Percentiles rank a stretch among this genome's conserved stretches.
phyloP scores from a whole-genome alignment of 192 early-diverging fungal species.

The Entrophospora sp. region DNA sequence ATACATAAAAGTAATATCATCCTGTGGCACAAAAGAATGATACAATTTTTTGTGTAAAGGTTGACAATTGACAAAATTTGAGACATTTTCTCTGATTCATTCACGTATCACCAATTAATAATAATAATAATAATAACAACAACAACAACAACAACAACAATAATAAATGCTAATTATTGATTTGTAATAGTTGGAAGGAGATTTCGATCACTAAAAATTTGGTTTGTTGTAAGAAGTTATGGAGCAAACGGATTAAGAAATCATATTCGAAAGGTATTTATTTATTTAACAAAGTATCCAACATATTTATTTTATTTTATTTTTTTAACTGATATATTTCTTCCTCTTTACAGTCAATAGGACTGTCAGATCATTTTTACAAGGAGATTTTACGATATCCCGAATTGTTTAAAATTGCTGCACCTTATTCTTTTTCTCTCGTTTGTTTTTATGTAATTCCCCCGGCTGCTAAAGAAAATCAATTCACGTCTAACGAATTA shows the following conservation, averaged over 20 bases:
- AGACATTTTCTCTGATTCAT: too few species aligned
- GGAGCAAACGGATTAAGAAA: slow-evolving; percentile 3
- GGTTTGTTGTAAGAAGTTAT: slow-evolving; percentile 4
- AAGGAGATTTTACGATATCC: slow-evolving; percentile 26
- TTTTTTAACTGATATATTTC: not conserved
- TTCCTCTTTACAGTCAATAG: slow-evolving; percentile 5
- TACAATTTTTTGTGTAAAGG: too few species aligned
- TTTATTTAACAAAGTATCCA: not conserved
- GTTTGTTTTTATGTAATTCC: slow-evolving; percentile 39
- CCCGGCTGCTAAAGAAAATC: not conserved
- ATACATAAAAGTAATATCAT: too few species aligned
- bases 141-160: too few species aligned
- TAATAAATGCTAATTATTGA: too few species aligned
- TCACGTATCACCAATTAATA: too few species aligned
- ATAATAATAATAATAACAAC: too few species aligned
- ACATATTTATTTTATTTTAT: not conserved
- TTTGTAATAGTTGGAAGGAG: slow-evolving; percentile 2
- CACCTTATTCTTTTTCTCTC: slow-evolving; percentile 33
- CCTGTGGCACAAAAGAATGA: too few species aligned
- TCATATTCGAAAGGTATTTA: not conserved
- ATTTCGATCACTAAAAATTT: slow-evolving; percentile 1
- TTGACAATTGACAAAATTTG: too few species aligned
- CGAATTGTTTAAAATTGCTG: slow-evolving; percentile 37
- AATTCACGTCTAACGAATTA: not conserved
- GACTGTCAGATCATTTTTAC: slow-evolving; percentile 31